Conservation (phyloP, 2,329 filamentous ascomycete species). For the Ceratocystiopsis brevicomis region DNA sequence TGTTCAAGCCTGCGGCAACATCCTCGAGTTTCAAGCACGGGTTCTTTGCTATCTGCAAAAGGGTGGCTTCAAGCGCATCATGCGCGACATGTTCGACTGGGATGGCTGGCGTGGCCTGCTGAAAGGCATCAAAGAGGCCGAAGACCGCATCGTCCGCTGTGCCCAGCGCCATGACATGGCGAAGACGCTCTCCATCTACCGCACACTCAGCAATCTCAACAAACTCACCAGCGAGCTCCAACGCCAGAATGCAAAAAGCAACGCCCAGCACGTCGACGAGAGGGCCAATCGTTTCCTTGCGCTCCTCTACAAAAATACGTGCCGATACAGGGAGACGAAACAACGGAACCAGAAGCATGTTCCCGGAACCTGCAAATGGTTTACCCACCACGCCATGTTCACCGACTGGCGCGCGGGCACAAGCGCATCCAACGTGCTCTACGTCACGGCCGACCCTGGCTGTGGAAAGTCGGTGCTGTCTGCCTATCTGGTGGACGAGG, state of each 20-base stretch:
- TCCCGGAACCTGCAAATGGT: constrained; percentile 3
- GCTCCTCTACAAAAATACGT: neutral
- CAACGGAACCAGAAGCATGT: neutral
- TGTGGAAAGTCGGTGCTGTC: constrained; percentile 4
- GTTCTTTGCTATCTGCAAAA: neutral
- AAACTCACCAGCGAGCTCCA: neutral
- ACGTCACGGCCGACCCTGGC: constrained; percentile 3
- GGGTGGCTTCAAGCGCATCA: neutral
- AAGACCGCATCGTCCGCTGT: neutral
- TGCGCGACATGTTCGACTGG: neutral
- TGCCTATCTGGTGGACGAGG: neutral
- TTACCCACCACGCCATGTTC: constrained; percentile 1
- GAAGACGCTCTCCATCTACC: neutral
- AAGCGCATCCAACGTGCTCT: neutral
- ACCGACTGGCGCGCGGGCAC: neutral
- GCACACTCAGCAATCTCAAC: neutral
- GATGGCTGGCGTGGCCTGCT: neutral
- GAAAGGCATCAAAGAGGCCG: neutral
- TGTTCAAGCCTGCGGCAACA: neutral
- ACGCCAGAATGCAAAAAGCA: neutral
- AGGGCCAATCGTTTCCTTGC: neutral
- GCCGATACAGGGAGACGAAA: neutral
- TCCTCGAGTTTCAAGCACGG: neutral
- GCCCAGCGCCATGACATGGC: neutral
- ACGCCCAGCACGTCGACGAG: neutral